These are phyloP conservation scores for Curvularia eragrostidis DNA, from an alignment of 2,329 filamentous ascomycete genomes.

Conservation along the genomic window DNA sequence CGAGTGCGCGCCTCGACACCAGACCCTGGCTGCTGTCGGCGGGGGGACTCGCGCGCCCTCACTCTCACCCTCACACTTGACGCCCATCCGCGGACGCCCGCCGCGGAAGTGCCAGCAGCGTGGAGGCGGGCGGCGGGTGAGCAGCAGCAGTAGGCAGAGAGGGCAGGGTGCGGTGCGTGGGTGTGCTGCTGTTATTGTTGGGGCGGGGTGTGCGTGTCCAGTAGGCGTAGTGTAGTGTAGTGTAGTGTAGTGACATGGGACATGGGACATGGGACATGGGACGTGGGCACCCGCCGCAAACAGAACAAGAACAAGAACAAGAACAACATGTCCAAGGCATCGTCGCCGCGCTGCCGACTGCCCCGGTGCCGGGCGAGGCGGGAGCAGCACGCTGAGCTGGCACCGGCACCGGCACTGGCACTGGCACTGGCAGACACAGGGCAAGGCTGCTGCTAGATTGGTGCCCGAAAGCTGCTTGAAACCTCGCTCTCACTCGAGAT, in stretches of 20 bases:
- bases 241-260: too few relatives aligned
- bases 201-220: not conserved
- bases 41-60: too few relatives aligned
- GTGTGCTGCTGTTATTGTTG: not conserved
- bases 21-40: too few relatives aligned
- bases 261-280: too few relatives aligned
- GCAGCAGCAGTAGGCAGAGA: too few relatives aligned
- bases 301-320: slow-evolving; percentile 3
- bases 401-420: too few relatives aligned
- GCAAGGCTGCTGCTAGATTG: slow-evolving; percentile 15
- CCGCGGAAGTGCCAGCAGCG: not conserved
- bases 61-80: too few relatives aligned
- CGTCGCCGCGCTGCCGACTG: not conserved
- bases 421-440: too few relatives aligned
- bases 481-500: slow-evolving; percentile 19
- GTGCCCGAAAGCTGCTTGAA: slow-evolving; percentile 17
- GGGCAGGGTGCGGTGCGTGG: too few relatives aligned
- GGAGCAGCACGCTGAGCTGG: too few relatives aligned
- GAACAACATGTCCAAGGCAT: not conserved
- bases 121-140: not conserved
- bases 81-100: too few relatives aligned
- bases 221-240: not conserved
- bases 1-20: slow-evolving; percentile 16
- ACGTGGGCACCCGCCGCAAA: not conserved
- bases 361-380: slow-evolving; percentile 7